Conservation (phyloP, 2,329 filamentous ascomycete species). For the Metarhizium robertsii region DNA sequence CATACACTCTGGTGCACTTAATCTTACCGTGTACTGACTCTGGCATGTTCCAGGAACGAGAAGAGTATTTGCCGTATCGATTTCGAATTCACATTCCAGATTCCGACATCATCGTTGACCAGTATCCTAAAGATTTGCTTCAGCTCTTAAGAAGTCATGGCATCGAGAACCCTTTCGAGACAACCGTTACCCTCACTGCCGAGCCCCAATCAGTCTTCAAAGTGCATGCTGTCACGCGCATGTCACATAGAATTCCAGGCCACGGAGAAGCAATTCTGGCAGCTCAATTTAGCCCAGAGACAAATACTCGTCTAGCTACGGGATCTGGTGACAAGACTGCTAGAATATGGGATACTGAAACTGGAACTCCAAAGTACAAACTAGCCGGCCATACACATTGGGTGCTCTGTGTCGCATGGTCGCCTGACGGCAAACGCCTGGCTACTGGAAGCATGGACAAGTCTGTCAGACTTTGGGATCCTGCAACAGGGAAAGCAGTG, state of each 20-base stretch:
- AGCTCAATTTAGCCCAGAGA: slow-evolving; percentile 74
- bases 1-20: neutral
- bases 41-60: slow-evolving; percentile 30
- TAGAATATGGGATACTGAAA: slow-evolving; percentile 90
- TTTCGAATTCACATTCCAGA: slow-evolving; percentile 51
- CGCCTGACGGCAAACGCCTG: slow-evolving; percentile 69
- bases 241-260: slow-evolving; percentile 78
- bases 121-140: slow-evolving; percentile 46
- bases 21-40: neutral
- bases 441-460: slow-evolving; percentile 93
- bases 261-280: slow-evolving; percentile 87
- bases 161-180: slow-evolving; percentile 49
- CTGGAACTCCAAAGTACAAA: slow-evolving; percentile 78
- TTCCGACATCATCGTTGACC: slow-evolving; percentile 43
- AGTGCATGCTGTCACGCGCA: slow-evolving; percentile 84
- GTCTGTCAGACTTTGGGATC: slow-evolving; percentile 81
- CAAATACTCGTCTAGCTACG: slow-evolving; percentile 70
- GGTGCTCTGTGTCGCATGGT: slow-evolving; percentile 83
- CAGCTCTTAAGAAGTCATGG: slow-evolving; percentile 46
- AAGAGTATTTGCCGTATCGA: slow-evolving; percentile 52
- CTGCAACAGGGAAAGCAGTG: slow-evolving; percentile 65
- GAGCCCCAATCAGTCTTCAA: slow-evolving; percentile 88
- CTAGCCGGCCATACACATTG: slow-evolving; percentile 81
- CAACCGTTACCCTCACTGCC: slow-evolving; percentile 44
- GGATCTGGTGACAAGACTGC: slow-evolving; percentile 89